A percentile compares a stretch with the other conserved stretches of the same genome.
These are phyloP conservation scores for Magnolia officinalis DNA, from an alignment of 164 flowering plant genomes.

Conservation along the genomic window DNA sequence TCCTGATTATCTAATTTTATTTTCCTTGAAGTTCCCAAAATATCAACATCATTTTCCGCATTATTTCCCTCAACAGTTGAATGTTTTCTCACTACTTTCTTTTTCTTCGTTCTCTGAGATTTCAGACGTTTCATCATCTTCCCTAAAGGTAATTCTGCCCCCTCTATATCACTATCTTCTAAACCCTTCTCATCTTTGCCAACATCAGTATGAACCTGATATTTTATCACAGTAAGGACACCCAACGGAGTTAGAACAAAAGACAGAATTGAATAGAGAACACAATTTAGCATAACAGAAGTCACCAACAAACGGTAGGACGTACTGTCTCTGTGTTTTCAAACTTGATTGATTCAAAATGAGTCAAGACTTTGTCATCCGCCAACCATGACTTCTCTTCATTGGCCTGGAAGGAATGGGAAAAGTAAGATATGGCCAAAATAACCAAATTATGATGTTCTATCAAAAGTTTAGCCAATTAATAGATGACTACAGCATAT, in stretches of 20 bases:
- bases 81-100: conserved; percentile 40
- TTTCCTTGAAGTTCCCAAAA: conserved; percentile 80
- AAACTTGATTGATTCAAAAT: conserved; percentile 73
- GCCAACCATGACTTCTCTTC: conserved; percentile 70
- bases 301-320: conserved; percentile 1
- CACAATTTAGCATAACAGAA: neutral
- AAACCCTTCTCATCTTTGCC: conserved; percentile 35
- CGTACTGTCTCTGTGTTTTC: conserved; percentile 51
- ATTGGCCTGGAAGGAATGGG: conserved; percentile 34
- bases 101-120: conserved; percentile 51
- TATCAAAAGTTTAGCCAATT: neutral
- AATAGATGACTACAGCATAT: neutral
- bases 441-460: neutral
- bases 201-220: conserved; percentile 42
- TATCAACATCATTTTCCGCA: conserved; percentile 58
- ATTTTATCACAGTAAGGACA: conserved; percentile 9
- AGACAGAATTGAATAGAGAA: neutral
- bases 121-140: conserved; percentile 65
- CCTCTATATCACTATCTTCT: conserved; percentile 60
- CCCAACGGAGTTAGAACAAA: conserved; percentile 9
- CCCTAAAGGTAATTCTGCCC: conserved; percentile 76
- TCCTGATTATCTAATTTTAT: conserved; percentile 62
- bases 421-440: neutral
- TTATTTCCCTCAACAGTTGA: conserved; percentile 28
- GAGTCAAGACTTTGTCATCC: conserved; percentile 52